Conservation (phyloP, 345 rosid species). For the Durio zibethinus region DNA sequence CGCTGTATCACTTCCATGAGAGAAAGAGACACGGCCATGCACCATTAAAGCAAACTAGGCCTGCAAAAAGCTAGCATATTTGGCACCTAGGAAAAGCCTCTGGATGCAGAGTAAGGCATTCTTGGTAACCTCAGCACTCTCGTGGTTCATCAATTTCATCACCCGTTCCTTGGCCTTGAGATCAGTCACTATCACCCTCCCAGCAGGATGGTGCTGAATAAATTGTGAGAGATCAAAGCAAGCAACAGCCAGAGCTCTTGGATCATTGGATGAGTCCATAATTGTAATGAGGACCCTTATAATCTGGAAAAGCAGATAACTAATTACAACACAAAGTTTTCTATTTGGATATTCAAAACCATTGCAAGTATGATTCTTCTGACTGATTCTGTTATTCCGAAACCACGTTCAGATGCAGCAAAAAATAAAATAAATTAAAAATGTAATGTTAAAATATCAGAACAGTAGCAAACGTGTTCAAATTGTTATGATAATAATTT, state of each 20-base stretch:
- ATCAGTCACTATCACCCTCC: slow-evolving; percentile 74
- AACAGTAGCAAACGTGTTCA: not conserved
- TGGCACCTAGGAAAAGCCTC: slow-evolving; percentile 86
- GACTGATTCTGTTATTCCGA: not conserved
- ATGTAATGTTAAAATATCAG: not conserved
- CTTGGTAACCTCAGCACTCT: slow-evolving; percentile 74
- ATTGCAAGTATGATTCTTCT: not conserved
- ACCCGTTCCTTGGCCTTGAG: slow-evolving; percentile 91
- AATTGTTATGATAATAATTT: not conserved
- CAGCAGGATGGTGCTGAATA: slow-evolving; percentile 91
- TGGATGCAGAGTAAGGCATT: slow-evolving; percentile 75
- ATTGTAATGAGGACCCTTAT: slow-evolving; percentile 88
- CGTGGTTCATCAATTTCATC: slow-evolving; percentile 88
- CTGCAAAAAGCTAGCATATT: slow-evolving; percentile 98
- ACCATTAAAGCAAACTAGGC: slow-evolving; percentile 31
- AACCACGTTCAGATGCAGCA: not conserved
- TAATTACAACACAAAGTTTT: not conserved
- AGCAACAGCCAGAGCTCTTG: slow-evolving; percentile 84
- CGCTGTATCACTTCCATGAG: not conserved
- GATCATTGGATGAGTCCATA: slow-evolving; percentile 82
- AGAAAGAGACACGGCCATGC: not conserved
- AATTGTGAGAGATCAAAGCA: slow-evolving; percentile 96
- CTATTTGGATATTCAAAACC: not conserved
- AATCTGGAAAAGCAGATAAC: slow-evolving; percentile 45
- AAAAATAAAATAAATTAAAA: not conserved